Base-by-base conservation (phyloP, 306 rosid species). In the Quercus bicolor region DNA sequence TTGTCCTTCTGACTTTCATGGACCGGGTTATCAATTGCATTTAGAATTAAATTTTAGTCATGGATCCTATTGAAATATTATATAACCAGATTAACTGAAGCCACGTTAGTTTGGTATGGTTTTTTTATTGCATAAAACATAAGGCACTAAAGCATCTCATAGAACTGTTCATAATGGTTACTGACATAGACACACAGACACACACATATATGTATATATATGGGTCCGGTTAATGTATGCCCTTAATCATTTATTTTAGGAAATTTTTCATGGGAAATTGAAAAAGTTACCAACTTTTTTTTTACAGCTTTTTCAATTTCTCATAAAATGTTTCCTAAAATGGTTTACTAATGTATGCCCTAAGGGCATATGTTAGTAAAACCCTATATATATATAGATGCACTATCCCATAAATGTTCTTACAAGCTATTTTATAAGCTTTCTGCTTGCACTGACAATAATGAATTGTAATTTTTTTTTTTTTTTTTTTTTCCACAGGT, bases 401-500 rank as follows among this genome's bases (percentile, higher is more conserved):
- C 28, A 66, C 61, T 37, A 37, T 37, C 20, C 34, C 53, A 19
- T n/a, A 56, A 74, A 48, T 34, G 29, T 45, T 66, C 74, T 33
- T 54, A 31, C 31, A 52, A 77, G 19, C 75, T 64, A 55, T 69
- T 52, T 74, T 3, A 40, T 64, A 26, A 75, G 74, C 62, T 56
- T 75, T 76, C 37, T 77, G 48, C 51, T 24, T 28, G 24, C 74
- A 16, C 31, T 15, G 28, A 15, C 28, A 43, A 54, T 40, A 53
- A 78, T 81, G 52, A 79, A 45, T 52, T 4, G 4, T 33, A 52
- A 2, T 26, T 1, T 43, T 43, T 8, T 43, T 8, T 13, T 26
- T 1, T 43, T 43, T 8, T 43, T 8, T 13, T 45, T 60, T 75
- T 73, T 79, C 73, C 26, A 73, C 71, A 94, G 98, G 98, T 92